Percentiles rank a stretch among this genome's conserved stretches.
These are phyloP conservation scores for Aspergillus calidoustus DNA, from an alignment of 2,329 filamentous ascomycete genomes.

Conservation along the genomic window DNA sequence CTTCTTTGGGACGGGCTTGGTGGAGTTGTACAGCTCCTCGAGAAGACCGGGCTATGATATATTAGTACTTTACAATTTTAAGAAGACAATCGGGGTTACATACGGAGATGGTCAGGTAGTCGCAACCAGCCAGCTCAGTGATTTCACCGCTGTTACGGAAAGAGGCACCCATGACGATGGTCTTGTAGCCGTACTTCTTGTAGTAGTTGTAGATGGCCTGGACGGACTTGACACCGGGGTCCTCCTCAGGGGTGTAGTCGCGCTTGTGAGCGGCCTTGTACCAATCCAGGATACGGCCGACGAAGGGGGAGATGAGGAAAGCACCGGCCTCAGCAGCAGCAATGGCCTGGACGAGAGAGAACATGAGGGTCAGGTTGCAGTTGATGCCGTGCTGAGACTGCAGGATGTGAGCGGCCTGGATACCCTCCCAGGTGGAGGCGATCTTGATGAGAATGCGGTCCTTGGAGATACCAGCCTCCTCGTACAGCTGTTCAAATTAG, in stretches of 20 bases:
- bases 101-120: slow-evolving; percentile 98
- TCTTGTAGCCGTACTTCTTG: slow-evolving; percentile 99
- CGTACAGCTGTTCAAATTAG: slow-evolving; percentile 75
- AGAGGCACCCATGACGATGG: slow-evolving; percentile 99
- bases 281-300: slow-evolving; percentile 99
- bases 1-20: slow-evolving; percentile 85
- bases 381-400: slow-evolving; percentile 96
- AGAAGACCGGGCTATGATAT: slow-evolving; percentile 79
- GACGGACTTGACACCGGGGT: slow-evolving; percentile 95
- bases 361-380: slow-evolving; percentile 99
- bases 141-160: slow-evolving; percentile 98
- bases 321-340: slow-evolving; percentile 92
- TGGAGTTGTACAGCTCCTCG: slow-evolving; percentile 89
- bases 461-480: slow-evolving; percentile 87
- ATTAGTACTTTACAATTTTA: slow-evolving; percentile 23
- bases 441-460: slow-evolving; percentile 98
- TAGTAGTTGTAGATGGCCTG: slow-evolving; percentile 99
- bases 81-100: slow-evolving; percentile 39
- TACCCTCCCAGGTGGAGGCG: slow-evolving; percentile 98
- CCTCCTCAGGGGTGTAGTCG: slow-evolving; percentile 85
- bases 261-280: slow-evolving; percentile 96
- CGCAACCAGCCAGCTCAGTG: slow-evolving; percentile 95
- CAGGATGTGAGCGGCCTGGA: slow-evolving; percentile 96
- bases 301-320: slow-evolving; percentile 98
- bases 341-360: slow-evolving; percentile 93